Evolutionary conservation across 345 rosid genomes (phyloP), one percentile per base, ranked within the genome.

Genomic region (Cochlearia excelsa): DNA sequence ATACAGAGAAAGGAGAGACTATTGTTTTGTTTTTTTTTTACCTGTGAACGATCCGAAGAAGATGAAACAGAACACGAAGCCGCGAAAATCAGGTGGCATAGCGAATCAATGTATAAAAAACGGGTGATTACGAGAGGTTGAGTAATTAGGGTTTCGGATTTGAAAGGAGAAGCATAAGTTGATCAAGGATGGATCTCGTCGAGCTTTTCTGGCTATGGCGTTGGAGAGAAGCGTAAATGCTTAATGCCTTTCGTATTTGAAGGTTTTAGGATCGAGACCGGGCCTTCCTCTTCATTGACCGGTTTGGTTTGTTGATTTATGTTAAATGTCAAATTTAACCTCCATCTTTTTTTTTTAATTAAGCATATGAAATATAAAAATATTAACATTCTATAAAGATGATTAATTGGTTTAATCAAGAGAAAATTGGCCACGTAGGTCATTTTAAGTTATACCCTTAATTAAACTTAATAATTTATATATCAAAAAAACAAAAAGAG

Each of bases 41-140:
- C 77, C 77, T 6, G 67, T 66, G 23, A 68, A 59, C 9, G 63
- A 63, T 53, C 63, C 5, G 55, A 68, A 41, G 61, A 63, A 45
- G 67, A 74, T 35, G 43, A 53, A 28, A 50, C 58, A 63, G 7
- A 67, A 6, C 9, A 61, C 30, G 50, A 66, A 43, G 48, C 65
- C 64, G 64, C 57, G 33, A 47, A 40, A 49, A 42, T 50, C 51
- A 29, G 34, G 38, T 53, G 70, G 30, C 77, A 74, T 74, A 26
- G 57, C 70, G 51, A 63, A 57, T 66, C 50, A 57, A 51, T 46
- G 54, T 40, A 16, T 40, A 16, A 16, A 16, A n/a, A 10, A 41
- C 28, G 54, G 8, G 23, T 51, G 59, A 63, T 63, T 16, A 28
- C 30, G 3, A 29, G 27, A 29, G 29, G 46, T 43, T 1, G 57